These are phyloP conservation scores for Nigrograna mackinnonii DNA, from an alignment of 2,329 filamentous ascomycete genomes.

Conservation along the genomic window DNA sequence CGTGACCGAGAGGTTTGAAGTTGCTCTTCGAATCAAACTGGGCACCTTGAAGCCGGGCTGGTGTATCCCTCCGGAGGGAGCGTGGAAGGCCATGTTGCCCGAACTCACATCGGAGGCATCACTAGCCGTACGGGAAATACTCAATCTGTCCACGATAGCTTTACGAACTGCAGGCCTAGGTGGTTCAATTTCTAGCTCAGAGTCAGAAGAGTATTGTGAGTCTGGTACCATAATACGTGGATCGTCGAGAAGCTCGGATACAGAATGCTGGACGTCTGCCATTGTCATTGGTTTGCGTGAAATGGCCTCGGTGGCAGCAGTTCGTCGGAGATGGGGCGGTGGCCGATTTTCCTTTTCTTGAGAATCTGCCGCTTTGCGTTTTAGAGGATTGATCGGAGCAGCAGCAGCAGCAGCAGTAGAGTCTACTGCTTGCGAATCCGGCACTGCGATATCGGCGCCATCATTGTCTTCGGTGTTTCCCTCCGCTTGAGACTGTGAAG, in stretches of 20 bases:
- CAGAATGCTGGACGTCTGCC: slow-evolving; percentile 78
- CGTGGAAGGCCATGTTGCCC: slow-evolving; percentile 59
- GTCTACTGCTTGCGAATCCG: slow-evolving; percentile 43
- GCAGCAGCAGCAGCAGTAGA: slow-evolving; percentile 4
- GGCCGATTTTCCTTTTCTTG: slow-evolving; percentile 47
- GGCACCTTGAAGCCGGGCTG: slow-evolving; percentile 65
- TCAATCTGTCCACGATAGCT: slow-evolving; percentile 73
- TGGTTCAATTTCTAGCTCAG: slow-evolving; percentile 43
- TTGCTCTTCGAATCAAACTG: slow-evolving; percentile 72
- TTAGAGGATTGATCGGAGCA: slow-evolving; percentile 30
- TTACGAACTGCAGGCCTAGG: slow-evolving; percentile 37
- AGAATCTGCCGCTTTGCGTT: slow-evolving; percentile 48
- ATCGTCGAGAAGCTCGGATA: slow-evolving; percentile 81
- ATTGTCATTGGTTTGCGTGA: slow-evolving; percentile 70
- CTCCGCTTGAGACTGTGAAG: slow-evolving; percentile 18
- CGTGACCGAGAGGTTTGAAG: slow-evolving; percentile 53
- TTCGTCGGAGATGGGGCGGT: slow-evolving; percentile 65
- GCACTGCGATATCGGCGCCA: slow-evolving; percentile 24
- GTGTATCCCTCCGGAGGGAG: slow-evolving; percentile 42
- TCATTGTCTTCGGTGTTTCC: slow-evolving; percentile 16
- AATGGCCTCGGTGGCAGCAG: slow-evolving; percentile 54
- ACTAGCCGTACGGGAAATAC: slow-evolving; percentile 60
- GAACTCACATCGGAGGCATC: slow-evolving; percentile 20
- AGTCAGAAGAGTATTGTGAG: slow-evolving; percentile 48
- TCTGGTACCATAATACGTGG: slow-evolving; percentile 59